Base-by-base conservation (phyloP, 2,329 filamentous ascomycete genomes). In the Calonectria hongkongensis region DNA sequence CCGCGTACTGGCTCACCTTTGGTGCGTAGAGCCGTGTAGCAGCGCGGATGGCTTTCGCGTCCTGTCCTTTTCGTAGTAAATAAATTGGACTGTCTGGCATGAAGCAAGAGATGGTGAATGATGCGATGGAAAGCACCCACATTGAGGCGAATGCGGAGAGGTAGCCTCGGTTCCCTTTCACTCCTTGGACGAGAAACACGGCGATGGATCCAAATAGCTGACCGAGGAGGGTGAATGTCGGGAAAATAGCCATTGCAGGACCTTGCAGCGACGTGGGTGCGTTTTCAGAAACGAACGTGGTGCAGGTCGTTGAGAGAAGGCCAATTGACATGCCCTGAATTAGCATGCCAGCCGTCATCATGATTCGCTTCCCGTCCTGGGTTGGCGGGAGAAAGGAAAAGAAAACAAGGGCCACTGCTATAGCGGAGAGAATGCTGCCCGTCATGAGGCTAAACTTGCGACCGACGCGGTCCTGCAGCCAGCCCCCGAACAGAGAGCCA, bases 251-350 rank as follows among this genome's bases (percentile, higher is more conserved):
- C 79, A 82, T 81, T 0, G 77, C 78, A 0, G 81, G 73, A 8
- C 76, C 81, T 1, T 81, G 79, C 0, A 82, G 60, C 0, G 80
- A 74, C 0, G 79, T 80, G 0, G 81, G 81, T 0, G 80, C 73
- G 10, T 78, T 82, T 28, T 82, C 80, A 0, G 81, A 82, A 0
- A 82, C 76, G 68, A 97, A 81, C 0, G 81, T 81, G 12, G 80
- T 71, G 27, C 75, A 76, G 0, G 76, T 79, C 0, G 78, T 76
- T n/a, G 76, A 79, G 41, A 81, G 74, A 1, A 78, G 66, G 10
- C 79, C 79, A 2, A 82, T 77, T 0, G 81, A 74, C 6, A 79
- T 70, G 2, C 81, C 81, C 3, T 83, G 81, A 0, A 82, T 66
- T 0, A 75, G 74, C 60, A 80, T 69, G 0, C 81, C 81, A 2